Evolutionary conservation across 2,329 filamentous ascomycete species (phyloP), one percentile per base, ranked within the genome.

Genomic region (Aciculosporium take): DNA sequence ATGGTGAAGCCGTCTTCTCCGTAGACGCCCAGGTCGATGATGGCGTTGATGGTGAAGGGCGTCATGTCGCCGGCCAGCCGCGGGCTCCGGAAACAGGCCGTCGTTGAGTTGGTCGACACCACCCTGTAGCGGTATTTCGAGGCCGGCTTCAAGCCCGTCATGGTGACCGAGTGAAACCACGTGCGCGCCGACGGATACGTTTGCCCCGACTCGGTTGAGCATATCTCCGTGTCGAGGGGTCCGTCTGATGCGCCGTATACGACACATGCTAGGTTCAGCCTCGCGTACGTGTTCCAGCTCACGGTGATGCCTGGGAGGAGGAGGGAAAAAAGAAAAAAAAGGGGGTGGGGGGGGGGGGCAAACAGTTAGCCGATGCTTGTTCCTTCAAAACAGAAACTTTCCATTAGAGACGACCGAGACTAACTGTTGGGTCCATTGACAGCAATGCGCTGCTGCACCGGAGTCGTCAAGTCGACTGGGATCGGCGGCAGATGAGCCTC

Each of bases 111-210:
- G 23, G 62, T 67, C 2, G 71, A 74, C 7, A 60, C 61, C 37
- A 76, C 74, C 57, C 72, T 65, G 60, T 78, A 78, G 59, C 72
- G 77, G 54, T 78, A 78, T 0, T 64, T 73, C 1, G 71, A 74
- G 1, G 66, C 71, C 0, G 73, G 65, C 0, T 55, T 56, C 17
- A 78, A 55, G 6, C 51, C 59, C 0, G 59, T 58, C 27, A 77
- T 53, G 2, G 59, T 59, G 1, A 72, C 72, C 0, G 59, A 57
- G 46, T 74, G 69, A 28, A 64, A 65, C 48, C 62, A 73, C 1
- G 72, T 76, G 10, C 71, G 63, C n/a, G 72, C 74, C 1, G 66
- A 68, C 1, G 58, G 52, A 46, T 76, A 76, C 1, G 71, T 75
- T 7, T 32, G 3, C 7, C 61, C 56, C 0, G 71, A 69, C 3